phyloP scores from a whole-genome alignment of 768 basidiomycete genomes.

The Xerocomellus chrysenteron region DNA sequence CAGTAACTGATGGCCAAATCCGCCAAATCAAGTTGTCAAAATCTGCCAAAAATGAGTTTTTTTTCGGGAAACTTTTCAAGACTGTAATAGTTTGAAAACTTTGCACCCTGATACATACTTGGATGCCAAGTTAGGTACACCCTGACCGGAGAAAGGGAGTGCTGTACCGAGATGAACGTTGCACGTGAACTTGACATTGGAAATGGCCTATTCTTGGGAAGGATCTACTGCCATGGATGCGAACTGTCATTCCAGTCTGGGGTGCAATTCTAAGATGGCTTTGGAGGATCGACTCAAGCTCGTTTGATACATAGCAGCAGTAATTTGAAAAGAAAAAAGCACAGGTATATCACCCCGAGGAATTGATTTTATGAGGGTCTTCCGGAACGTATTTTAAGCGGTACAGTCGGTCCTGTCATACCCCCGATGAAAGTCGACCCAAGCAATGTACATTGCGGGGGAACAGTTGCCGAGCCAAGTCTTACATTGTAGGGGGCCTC shows the following conservation, averaged over 20 bases:
- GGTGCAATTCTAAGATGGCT: not conserved
- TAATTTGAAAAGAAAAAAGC: slow-evolving; percentile 1
- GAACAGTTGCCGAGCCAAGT: not conserved
- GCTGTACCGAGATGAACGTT: slow-evolving; percentile 2
- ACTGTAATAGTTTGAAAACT: not conserved
- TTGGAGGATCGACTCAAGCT: not conserved
- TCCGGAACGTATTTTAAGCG: not conserved
- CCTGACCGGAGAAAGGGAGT: not conserved
- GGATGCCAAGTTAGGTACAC: not conserved
- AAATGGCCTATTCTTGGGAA: slow-evolving; percentile 18
- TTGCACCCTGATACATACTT: not conserved
- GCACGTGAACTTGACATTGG: slow-evolving; percentile 19
- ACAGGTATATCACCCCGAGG: not conserved
- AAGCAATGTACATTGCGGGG: not conserved
- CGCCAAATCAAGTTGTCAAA: not conserved
- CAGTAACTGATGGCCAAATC: not conserved
- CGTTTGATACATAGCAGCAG: not conserved
- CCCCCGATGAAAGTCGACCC: not conserved
- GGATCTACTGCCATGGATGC: slow-evolving; percentile 17
- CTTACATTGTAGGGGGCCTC: not conserved
- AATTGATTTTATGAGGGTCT: not conserved
- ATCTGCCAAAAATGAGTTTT: not conserved
- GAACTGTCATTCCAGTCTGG: slow-evolving; percentile 6
- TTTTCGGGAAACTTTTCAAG: too few relatives aligned
- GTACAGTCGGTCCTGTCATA: not conserved